Conservation (phyloP, 352 stramenopile genomes). For the Nothophytophthora sp. region DNA sequence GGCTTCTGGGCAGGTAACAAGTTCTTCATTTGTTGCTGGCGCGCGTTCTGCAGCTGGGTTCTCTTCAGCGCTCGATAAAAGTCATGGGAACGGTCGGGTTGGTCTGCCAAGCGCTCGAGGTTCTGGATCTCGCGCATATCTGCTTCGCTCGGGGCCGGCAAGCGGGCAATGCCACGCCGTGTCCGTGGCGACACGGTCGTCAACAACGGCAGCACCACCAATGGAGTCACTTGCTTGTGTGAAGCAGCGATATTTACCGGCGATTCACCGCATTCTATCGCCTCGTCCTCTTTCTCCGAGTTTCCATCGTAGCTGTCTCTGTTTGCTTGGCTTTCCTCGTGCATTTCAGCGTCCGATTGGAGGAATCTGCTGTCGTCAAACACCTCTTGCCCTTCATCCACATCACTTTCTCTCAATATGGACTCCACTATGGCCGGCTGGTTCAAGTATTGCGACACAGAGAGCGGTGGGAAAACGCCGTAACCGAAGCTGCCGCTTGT, state of each 20-base stretch:
- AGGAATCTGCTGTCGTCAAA: background rate
- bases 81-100: constrained; percentile 18
- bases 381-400: background rate
- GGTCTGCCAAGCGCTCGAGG: constrained; percentile 38
- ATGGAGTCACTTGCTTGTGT: background rate
- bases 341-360: constrained; percentile 1
- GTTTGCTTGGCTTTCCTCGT: background rate
- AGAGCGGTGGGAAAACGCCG: constrained; percentile 14
- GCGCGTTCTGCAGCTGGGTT: constrained; percentile 10
- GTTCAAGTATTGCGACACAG: constrained; percentile 42
- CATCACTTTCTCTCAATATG: constrained; percentile 24
- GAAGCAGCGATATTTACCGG: background rate
- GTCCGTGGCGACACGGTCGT: constrained; percentile 52
- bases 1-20: background rate
- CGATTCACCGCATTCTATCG: background rate
- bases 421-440: constrained; percentile 39
- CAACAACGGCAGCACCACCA: constrained; percentile 38
- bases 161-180: constrained; percentile 33
- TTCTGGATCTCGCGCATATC: constrained; percentile 46
- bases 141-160: constrained; percentile 33
- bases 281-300: background rate
- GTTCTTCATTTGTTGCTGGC: background rate
- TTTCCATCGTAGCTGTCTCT: background rate
- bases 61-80: constrained; percentile 39
- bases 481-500: background rate